Base-by-base conservation (phyloP, 495 filamentous ascomycete species). In the Penicillium pulvis region DNA sequence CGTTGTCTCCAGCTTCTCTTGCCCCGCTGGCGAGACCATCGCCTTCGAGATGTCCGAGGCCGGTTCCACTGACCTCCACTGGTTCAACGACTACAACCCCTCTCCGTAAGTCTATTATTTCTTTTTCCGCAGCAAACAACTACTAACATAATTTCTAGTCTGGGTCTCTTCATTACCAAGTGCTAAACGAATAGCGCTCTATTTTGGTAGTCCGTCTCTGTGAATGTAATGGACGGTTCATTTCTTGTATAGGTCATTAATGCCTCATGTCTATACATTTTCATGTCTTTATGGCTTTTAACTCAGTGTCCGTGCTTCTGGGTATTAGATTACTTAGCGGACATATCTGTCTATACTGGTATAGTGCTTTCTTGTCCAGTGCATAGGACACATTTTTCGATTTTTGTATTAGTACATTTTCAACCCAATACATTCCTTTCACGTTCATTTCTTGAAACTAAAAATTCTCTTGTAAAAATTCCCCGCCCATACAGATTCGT, bases 51-150 rank as follows among this genome's bases (percentile, higher is more conserved):
- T 87, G 54, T 83, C 76, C 61, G 75, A 72, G 10, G 74, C 75
- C 17, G 83, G 80, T 30, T 73, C 68, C 56, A 80, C 85, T 19
- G 63, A 79, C 45, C 64, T 91, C n/a, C 70, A 84, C 52, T 90
- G 82, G 63, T 85, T 86, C 69, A 76, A 91, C 67, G 82, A 88
- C 66, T 85, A 67, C 58, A 84, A 82, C 61, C 82, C 82, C 23
- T 74, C 75, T 53, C 83, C 87, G 63, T 77, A 71, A 63, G 75
- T 74, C 39, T 35, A 5, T 12, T 7, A 9, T 10, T 6, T 8
- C 12, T 5, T 14, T 28, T 2, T 6, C 2, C 16, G 6, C 36
- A 16, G 12, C 6, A 26, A 49, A 17, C 14, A 17, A 49, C 14
- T n/a, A 8, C 46, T 49, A 49, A 49, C 4, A 12, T 31, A 12